These are phyloP conservation scores for Gynostemma pentaphyllum DNA, from an alignment of 306 rosid genomes.

Conservation along the genomic window DNA sequence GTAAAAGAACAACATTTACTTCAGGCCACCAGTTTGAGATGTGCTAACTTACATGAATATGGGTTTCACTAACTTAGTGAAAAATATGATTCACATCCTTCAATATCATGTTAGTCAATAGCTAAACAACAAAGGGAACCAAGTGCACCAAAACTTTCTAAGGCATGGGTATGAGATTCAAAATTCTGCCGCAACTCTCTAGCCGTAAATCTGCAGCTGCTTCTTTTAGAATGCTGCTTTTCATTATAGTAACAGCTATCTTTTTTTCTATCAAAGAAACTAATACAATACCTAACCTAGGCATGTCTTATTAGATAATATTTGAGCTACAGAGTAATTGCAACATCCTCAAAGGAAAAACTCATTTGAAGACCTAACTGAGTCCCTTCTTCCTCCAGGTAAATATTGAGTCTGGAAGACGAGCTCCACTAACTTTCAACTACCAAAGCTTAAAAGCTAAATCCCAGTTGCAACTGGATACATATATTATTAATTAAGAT, in stretches of 20 bases:
- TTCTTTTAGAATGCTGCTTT: neutral
- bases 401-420: neutral
- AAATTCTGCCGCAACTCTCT: neutral
- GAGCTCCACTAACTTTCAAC: neutral
- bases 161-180: neutral
- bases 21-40: neutral
- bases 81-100: too few relatives aligned
- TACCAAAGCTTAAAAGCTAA: neutral
- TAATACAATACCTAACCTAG: neutral
- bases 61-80: neutral
- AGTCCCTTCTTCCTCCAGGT: neutral
- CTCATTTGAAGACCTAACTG: neutral
- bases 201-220: neutral
- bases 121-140: neutral
- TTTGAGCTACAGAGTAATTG: neutral
- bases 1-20: neutral
- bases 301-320: neutral
- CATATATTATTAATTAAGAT: neutral
- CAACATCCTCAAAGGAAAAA: neutral
- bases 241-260: neutral
- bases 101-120: too few relatives aligned
- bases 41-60: neutral
- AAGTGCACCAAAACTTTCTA: neutral
- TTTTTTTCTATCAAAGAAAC: constrained; percentile 1
- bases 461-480: constrained; percentile 1